Evolutionary conservation across 306 rosid genomes (phyloP), one percentile per base, ranked within the genome.

Genomic region (Acmispon strigosus): DNA sequence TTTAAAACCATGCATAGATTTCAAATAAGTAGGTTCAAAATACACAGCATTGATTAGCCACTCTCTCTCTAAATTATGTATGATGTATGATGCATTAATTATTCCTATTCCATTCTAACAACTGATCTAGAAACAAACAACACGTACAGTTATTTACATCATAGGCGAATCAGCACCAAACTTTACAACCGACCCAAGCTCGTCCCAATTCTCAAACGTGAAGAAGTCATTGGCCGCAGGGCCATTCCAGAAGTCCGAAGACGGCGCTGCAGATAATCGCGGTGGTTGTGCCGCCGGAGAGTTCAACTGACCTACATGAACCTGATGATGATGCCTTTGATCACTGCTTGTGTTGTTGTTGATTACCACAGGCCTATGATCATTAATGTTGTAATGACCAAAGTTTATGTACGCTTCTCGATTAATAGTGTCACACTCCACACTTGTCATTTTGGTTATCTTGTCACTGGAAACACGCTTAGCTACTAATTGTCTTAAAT

Each of bases 101-200:
- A 32, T 32, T 32, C 37, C 37, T 27, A 15, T n/a, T 47, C 8
- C 54, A 49, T 15, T 49, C 22, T 50, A 50, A 8, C 55, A 16
- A 15, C 54, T 15, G 7, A 6, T 6, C 53, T 5, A 48, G 53
- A 14, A 48, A 49, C 4, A 5, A n/a, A n/a, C 7, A 6, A 49
- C 7, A 9, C 3, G 9, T 19, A 50, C 5, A 3, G 11, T 6
- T 50, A 51, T 51, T 51, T 19, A 51, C 12, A 18, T 18, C 13
- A 51, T 61, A 48, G 80, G 62, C 0, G 89, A 86, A 78, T 89
- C 69, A 78, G 81, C 82, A 77, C 82, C 78, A 44, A 84, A 85
- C 64, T 83, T 89, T 8, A 88, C 72, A 20, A 83, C 82, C 1
- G 95, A 84, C 67, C 80, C 85, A 37, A 89, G 86, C 82, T 92